Evolutionary conservation across 2,329 filamentous ascomycete genomes (phyloP).

Genomic region (Cytospora schulzeri): DNA sequence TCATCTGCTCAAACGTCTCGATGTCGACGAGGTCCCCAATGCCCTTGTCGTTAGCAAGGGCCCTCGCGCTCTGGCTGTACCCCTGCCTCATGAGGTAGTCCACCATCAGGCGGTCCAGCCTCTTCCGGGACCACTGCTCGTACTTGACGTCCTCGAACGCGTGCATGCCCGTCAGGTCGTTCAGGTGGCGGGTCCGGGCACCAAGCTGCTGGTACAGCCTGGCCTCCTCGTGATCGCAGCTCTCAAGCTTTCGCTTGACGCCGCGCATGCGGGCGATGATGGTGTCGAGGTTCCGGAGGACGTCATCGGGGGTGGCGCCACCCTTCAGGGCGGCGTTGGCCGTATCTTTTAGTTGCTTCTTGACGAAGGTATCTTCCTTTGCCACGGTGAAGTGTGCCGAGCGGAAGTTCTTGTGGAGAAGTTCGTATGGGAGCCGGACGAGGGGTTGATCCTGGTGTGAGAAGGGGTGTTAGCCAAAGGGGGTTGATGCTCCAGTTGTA

Average conservation of each 20-base stretch:
- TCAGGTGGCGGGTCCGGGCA: slow-evolving; percentile 77
- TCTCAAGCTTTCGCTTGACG: slow-evolving; percentile 83
- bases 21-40: slow-evolving; percentile 86
- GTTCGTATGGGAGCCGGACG: slow-evolving; percentile 87
- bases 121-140: slow-evolving; percentile 81
- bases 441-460: slow-evolving; percentile 81
- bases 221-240: slow-evolving; percentile 77
- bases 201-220: slow-evolving; percentile 74
- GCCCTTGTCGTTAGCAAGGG: slow-evolving; percentile 72
- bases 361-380: slow-evolving; percentile 66
- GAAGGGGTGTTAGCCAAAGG: slow-evolving; percentile 6
- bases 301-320: slow-evolving; percentile 64
- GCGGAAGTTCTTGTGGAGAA: slow-evolving; percentile 93
- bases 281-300: slow-evolving; percentile 78
- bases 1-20: slow-evolving; percentile 82
- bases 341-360: slow-evolving; percentile 62
- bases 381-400: slow-evolving; percentile 77
- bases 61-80: slow-evolving; percentile 74
- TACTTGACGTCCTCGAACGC: slow-evolving; percentile 90
- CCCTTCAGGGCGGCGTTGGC: slow-evolving; percentile 69
- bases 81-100: slow-evolving; percentile 88
- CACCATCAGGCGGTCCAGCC: slow-evolving; percentile 84
- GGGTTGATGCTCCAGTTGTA: not conserved
- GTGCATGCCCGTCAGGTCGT: slow-evolving; percentile 77
- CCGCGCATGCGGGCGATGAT: slow-evolving; percentile 85